Evolutionary conservation across 2,329 filamentous ascomycete genomes (phyloP).

Genomic region (Botryotinia convoluta): DNA sequence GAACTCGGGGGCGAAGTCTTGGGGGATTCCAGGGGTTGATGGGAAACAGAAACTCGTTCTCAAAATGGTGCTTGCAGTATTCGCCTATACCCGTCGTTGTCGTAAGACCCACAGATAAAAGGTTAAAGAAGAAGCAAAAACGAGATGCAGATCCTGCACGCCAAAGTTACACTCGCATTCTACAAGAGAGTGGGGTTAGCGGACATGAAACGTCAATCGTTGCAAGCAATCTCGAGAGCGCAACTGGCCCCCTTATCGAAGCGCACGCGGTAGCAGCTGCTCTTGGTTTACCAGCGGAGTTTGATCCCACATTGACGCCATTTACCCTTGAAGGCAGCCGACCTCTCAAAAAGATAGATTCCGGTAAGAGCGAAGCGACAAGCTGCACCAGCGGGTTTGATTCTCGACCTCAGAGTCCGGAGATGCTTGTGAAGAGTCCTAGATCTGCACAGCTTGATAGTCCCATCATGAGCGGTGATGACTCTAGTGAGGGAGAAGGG

Average conservation of each 20-base stretch:
- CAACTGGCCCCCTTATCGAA: conserved; percentile 53
- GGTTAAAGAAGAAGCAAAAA: conserved; percentile 70
- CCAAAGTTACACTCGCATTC: conserved; percentile 62
- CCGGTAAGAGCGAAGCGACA: conserved; percentile 32
- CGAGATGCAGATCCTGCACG: conserved; percentile 61
- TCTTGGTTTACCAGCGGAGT: conserved; percentile 59
- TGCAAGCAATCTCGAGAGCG: conserved; percentile 31
- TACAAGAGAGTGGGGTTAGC: conserved; percentile 53
- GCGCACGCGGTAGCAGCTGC: conserved; percentile 63
- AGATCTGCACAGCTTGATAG: conserved; percentile 37
- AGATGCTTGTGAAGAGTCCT: conserved; percentile 45
- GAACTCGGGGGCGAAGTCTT: conserved; percentile 65
- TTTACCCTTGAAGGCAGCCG: conserved; percentile 40
- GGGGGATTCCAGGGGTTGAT: conserved; percentile 69
- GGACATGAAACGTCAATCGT: conserved; percentile 37
- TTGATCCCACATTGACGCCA: conserved; percentile 63
- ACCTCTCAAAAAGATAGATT: conserved; percentile 31
- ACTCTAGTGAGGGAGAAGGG: conserved; percentile 40
- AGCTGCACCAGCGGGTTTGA: conserved; percentile 36
- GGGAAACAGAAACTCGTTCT: conserved; percentile 60
- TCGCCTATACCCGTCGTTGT: conserved; percentile 74
- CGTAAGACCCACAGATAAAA: conserved; percentile 66
- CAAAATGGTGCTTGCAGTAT: conserved; percentile 72
- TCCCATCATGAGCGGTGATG: conserved; percentile 38
- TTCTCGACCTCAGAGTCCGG: conserved; percentile 37